These are phyloP conservation scores for Hypomontagnella submonticulosa DNA, from an alignment of 495 filamentous ascomycete species.

Conservation along the genomic window DNA sequence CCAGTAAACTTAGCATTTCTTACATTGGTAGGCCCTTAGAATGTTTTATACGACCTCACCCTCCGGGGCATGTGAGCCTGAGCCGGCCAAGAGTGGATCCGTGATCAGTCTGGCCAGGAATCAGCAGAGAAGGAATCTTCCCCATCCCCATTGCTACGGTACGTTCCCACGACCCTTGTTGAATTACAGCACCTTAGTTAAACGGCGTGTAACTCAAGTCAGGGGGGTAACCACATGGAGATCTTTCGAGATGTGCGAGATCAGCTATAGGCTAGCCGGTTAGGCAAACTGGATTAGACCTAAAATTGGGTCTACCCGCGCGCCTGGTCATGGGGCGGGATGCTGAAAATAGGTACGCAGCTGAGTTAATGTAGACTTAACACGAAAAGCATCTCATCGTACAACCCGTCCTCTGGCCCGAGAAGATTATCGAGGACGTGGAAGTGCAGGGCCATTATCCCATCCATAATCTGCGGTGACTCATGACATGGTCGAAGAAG, in stretches of 20 bases:
- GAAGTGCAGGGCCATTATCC: conserved; percentile 10
- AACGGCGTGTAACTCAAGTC: conserved; percentile 33
- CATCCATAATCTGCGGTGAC: conserved; percentile 1
- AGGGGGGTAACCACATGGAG: conserved; percentile 30
- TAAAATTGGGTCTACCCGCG: conserved; percentile 37
- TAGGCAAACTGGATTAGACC: conserved; percentile 28
- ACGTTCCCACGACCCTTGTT: conserved; percentile 35
- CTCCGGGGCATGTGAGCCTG: conserved; percentile 21
- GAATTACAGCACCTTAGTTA: conserved; percentile 8
- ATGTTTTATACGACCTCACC: conserved; percentile 39
- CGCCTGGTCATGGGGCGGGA: conserved; percentile 22
- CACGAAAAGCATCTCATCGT: conserved; percentile 21
- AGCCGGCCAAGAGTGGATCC: conserved; percentile 23
- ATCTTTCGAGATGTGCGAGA: conserved; percentile 26
- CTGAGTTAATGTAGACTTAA: conserved; percentile 18
- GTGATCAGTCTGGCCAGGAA: conserved; percentile 4
- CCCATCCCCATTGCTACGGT: conserved; percentile 34
- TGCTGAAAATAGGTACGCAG: conserved; percentile 31
- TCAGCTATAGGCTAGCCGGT: conserved; percentile 16
- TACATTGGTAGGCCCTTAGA: conserved; percentile 26
- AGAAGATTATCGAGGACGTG: neutral
- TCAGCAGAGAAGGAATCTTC: conserved; percentile 31
- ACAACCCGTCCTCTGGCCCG: conserved; percentile 24
- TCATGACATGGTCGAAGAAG: conserved; percentile 1
- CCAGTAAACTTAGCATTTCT: conserved; percentile 21